Evolutionary conservation across 1,284 basidiomycete species (phyloP).

Genomic region (Fomitopsis pinicola): DNA sequence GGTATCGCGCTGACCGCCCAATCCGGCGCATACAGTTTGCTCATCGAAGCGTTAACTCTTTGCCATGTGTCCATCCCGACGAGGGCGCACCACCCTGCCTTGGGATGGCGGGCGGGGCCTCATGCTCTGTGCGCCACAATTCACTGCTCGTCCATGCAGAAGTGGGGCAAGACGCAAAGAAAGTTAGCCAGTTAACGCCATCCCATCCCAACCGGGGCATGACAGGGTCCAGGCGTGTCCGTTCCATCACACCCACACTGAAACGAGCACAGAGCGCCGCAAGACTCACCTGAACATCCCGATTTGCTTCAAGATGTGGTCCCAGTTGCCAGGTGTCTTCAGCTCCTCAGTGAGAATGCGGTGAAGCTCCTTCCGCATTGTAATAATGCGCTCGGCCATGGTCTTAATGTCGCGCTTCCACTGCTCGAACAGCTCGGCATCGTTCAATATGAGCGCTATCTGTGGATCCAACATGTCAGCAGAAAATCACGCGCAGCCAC

Average conservation of each 20-base stretch:
- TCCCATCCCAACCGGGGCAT: neutral
- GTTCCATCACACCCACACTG: neutral
- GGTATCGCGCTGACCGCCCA: neutral
- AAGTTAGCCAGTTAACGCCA: neutral
- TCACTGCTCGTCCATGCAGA: neutral
- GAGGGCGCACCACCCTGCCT: neutral
- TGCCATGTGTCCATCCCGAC: conserved; percentile 4
- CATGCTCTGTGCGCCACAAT: neutral
- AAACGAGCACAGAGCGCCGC: neutral
- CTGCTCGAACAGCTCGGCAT: conserved; percentile 68
- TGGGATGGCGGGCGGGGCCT: neutral
- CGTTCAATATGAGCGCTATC: conserved; percentile 79
- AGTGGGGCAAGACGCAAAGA: neutral
- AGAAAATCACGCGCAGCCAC: neutral
- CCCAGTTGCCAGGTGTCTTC: conserved; percentile 91
- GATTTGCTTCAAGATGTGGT: conserved; percentile 87
- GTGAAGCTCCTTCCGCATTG: conserved; percentile 83
- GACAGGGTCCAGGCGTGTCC: neutral
- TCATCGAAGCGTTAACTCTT: neutral
- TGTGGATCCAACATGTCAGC: conserved; percentile 23
- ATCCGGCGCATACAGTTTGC: neutral
- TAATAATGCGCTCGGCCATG: conserved; percentile 91
- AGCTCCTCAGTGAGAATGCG: conserved; percentile 77
- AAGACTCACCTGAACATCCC: conserved; percentile 83
- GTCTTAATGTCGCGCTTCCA: conserved; percentile 90